phyloP scores from a whole-genome alignment of 148 eudicot genomes.

The Dianthus caryophyllus region DNA sequence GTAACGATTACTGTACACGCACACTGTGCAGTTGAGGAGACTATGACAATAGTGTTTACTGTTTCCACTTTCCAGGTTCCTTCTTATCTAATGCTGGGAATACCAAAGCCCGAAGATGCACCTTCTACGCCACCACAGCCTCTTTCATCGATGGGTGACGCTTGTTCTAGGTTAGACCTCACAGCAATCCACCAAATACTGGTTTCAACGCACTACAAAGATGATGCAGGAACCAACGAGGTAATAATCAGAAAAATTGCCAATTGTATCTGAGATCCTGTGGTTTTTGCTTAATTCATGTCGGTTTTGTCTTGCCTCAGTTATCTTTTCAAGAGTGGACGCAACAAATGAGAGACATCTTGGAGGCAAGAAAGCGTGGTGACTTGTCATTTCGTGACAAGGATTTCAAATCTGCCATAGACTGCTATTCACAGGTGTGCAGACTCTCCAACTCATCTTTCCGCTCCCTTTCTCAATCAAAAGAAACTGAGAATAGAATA shows the following conservation, averaged over 20 bases:
- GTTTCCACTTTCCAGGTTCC: constrained; percentile 47
- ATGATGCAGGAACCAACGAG: constrained; percentile 94
- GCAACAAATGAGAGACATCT: constrained; percentile 91
- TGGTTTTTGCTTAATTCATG: constrained; percentile 4
- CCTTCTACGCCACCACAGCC: constrained; percentile 72
- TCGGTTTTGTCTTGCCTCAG: constrained; percentile 30
- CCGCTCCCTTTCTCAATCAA: not conserved
- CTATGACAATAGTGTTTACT: constrained; percentile 4
- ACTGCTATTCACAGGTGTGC: constrained; percentile 92
- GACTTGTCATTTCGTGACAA: constrained; percentile 93
- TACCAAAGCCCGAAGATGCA: constrained; percentile 72
- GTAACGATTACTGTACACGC: not conserved
- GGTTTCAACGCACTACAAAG: constrained; percentile 79
- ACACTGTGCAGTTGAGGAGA: not conserved
- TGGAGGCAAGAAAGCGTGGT: constrained; percentile 95
- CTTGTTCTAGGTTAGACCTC: constrained; percentile 87
- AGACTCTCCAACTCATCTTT: not conserved
- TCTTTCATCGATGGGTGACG: constrained; percentile 93
- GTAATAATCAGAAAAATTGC: constrained; percentile 30
- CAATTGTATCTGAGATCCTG: not conserved
- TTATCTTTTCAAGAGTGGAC: constrained; percentile 99
- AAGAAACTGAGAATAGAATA: not conserved
- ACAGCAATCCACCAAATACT: constrained; percentile 91
- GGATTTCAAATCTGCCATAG: constrained; percentile 84
- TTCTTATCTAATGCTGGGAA: constrained; percentile 75